Conservation (phyloP, 1,284 basidiomycete species). For the Nidula niveotomentosa region DNA sequence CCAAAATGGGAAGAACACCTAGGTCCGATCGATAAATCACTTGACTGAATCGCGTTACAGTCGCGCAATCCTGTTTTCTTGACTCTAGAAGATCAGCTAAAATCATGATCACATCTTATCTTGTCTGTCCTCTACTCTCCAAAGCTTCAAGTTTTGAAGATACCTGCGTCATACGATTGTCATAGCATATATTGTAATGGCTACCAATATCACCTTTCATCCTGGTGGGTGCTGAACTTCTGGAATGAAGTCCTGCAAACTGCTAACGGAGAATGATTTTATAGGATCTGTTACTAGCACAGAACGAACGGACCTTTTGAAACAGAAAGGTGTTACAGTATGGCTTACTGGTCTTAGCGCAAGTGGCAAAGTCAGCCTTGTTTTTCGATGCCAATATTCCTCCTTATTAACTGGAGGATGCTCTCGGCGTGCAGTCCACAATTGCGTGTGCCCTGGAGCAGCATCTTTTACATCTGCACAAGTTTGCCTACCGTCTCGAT, state of each 20-base stretch:
- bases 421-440: conserved; percentile 67
- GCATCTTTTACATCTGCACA: conserved; percentile 85
- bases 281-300: conserved; percentile 70
- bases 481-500: conserved; percentile 91
- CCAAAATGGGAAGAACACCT: no score
- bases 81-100: no score
- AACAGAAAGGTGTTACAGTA: conserved; percentile 86
- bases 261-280: no score
- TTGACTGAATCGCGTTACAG: conserved; percentile 18
- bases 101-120: no score
- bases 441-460: conserved; percentile 98
- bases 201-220: conserved; percentile 89
- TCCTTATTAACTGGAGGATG: neutral
- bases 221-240: conserved; percentile 24
- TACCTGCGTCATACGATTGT: neutral
- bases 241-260: no score
- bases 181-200: conserved; percentile 47
- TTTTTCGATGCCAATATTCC: neutral
- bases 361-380: conserved; percentile 73
- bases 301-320: conserved; percentile 70
- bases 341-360: conserved; percentile 97
- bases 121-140: no score
- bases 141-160: no score
- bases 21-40: neutral
- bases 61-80: conserved; percentile 15